Evolutionary conservation across 129 eudicot genomes (phyloP).

Genomic region (Flaveria ramosissima): DNA sequence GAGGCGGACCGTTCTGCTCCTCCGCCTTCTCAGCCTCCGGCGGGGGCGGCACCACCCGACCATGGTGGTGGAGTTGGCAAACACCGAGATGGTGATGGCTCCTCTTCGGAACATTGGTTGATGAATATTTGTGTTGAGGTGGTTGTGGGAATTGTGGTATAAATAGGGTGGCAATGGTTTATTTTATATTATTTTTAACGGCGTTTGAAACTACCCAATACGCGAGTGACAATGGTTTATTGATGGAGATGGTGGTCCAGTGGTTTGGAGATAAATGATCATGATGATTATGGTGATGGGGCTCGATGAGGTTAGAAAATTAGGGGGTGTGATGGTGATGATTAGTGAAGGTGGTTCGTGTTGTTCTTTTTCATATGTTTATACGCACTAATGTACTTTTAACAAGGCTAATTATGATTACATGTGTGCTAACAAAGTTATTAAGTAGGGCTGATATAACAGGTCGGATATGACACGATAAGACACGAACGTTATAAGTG

Average conservation of each 20-base stretch:
- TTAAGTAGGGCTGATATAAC: too few species aligned
- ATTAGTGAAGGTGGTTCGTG: conserved; percentile 32
- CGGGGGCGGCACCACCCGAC: conserved; percentile 65
- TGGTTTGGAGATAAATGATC: conserved; percentile 30
- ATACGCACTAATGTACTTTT: conserved; percentile 16
- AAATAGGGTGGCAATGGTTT: conserved; percentile 15
- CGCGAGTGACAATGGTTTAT: neutral
- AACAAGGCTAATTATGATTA: conserved; percentile 18
- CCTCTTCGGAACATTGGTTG: conserved; percentile 44
- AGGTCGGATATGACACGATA: too few species aligned
- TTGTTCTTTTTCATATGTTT: conserved; percentile 9
- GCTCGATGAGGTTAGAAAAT: conserved; percentile 31
- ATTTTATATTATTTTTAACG: too few species aligned
- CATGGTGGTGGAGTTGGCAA: conserved; percentile 53
- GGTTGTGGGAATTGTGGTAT: conserved; percentile 10
- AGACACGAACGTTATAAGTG: too few species aligned
- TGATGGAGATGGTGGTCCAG: conserved; percentile 37
- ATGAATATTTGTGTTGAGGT: neutral
- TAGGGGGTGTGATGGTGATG: conserved; percentile 49
- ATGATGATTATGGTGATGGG: conserved; percentile 38
- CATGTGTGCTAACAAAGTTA: too few species aligned
- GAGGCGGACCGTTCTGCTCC: conserved; percentile 38
- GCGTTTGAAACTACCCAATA: too few species aligned
- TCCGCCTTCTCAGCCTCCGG: conserved; percentile 43
- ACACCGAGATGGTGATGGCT: conserved; percentile 43